Base-by-base conservation (phyloP, 2,329 filamentous ascomycete genomes). In the Fusarium pseudoanthophilum region DNA sequence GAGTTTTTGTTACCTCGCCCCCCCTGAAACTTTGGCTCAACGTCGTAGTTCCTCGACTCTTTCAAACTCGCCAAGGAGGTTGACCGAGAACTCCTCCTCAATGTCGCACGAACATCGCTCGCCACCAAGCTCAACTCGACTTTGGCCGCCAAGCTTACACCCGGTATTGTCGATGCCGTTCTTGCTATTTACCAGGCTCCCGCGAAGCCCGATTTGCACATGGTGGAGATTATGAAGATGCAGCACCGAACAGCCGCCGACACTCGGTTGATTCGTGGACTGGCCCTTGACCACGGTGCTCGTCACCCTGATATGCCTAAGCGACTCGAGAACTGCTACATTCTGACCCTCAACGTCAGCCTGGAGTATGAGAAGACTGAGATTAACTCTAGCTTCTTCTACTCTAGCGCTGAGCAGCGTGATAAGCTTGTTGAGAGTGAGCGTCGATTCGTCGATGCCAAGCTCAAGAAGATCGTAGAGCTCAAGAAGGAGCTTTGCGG, bases 151-250 rank as follows among this genome's bases (percentile, higher is more conserved):
- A 93, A 95, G 82, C 91, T 99, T 71, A 98, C 95, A 1, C 95
- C 96, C 65, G 93, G 94, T 78, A 97, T 99, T 79, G 96, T 98
- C 79, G 96, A 99, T 82, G 93, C 96, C 67, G 96, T 99, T 53
- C 91, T 99, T 64, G 90, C 96, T 74, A 99, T 99, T 82, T 95
- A 98, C 87, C 89, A 95, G 82, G 87, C 93, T 24, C 94, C 94
- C 32, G 91, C 90, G 72, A 98, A 98, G 86, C 97, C 97, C 64
- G 96, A 99, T 84, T 85, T 99, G 80, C 95, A 98, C 87, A 99
- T 99, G 96, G 89, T 99, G 76, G 96, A 99, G 85, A 98, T 99
- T 79, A 99, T 99, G 96, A 98, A 97, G 83, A 98, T 99, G 95
- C 96, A 99, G 86, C 96, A 99, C 86, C 93, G 95, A 77, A 95